Conservation (phyloP, 768 basidiomycete genomes). For the Grammothele lineata region DNA sequence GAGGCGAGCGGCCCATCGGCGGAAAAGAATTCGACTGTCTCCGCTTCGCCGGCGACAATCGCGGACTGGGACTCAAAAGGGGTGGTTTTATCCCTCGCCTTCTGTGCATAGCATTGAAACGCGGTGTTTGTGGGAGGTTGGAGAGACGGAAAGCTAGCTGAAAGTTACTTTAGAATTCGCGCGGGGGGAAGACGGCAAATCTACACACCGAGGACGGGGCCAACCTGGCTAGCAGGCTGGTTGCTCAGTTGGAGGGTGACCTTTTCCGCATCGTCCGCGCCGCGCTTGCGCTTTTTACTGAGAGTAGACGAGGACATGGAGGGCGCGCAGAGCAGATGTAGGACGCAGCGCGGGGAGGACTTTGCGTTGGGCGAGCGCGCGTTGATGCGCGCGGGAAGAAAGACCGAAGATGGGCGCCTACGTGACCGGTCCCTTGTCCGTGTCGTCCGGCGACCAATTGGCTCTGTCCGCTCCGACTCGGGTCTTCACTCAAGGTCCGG, state of each 20-base stretch:
- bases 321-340: background rate
- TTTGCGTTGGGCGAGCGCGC: too few species aligned
- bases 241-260: constrained; percentile 35
- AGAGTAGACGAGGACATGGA: constrained; percentile 11
- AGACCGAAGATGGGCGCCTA: too few species aligned
- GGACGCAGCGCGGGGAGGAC: too few species aligned
- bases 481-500: too few species aligned
- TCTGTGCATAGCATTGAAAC: constrained; percentile 51
- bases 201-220: constrained; percentile 50
- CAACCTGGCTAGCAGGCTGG: constrained; percentile 34
- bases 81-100: constrained; percentile 35
- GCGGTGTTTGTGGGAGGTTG: constrained; percentile 52
- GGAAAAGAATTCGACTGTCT: constrained; percentile 76
- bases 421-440: too few species aligned
- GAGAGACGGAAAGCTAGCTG: constrained; percentile 65
- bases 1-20: constrained; percentile 41
- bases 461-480: too few species aligned
- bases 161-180: background rate
- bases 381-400: too few species aligned
- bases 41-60: constrained; percentile 79
- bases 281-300: constrained; percentile 45
- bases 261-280: constrained; percentile 28
- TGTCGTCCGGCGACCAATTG: too few species aligned
- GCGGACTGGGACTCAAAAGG: constrained; percentile 31
- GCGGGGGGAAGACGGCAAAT: background rate